Evolutionary conservation across 768 basidiomycete species (phyloP).

Genomic region (Lyophyllum atratum): DNA sequence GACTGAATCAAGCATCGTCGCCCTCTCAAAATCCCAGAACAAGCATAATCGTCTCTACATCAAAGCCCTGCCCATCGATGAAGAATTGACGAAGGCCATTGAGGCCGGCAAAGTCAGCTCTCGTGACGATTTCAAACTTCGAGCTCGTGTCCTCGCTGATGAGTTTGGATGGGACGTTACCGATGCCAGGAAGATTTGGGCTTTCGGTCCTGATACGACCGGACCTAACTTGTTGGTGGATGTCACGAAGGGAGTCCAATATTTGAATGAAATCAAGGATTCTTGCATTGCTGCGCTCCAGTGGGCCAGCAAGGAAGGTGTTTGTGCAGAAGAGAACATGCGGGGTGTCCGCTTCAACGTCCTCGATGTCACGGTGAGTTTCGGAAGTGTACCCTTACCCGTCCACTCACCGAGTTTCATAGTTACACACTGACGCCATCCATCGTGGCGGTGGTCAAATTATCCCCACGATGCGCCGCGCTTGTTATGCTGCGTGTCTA

Average conservation of each 20-base stretch:
- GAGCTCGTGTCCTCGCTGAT: constrained; percentile 94
- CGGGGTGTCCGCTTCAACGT: constrained; percentile 97
- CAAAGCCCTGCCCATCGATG: constrained; percentile 91
- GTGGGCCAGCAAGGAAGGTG: constrained; percentile 99
- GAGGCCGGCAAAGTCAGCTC: constrained; percentile 82
- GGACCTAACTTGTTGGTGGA: constrained; percentile 97
- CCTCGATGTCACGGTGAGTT: constrained; percentile 86
- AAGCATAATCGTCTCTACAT: constrained; percentile 99
- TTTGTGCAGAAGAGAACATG: constrained; percentile 96
- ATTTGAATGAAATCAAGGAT: constrained; percentile 99
- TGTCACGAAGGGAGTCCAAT: constrained; percentile 98
- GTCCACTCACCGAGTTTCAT: not conserved
- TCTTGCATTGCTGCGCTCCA: constrained; percentile 99
- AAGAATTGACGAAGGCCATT: constrained; percentile 92
- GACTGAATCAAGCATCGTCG: constrained; percentile 92
- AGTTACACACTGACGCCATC: constrained; percentile 98
- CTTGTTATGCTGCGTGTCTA: constrained; percentile 93
- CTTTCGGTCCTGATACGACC: constrained; percentile 98
- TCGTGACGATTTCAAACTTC: constrained; percentile 97
- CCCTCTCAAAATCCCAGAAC: constrained; percentile 99
- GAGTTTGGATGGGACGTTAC: constrained; percentile 99
- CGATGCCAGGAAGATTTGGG: constrained; percentile 99
- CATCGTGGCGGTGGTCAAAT: constrained; percentile 99
- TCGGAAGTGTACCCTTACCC: constrained; percentile 7
- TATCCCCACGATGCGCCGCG: constrained; percentile 97